Evolutionary conservation across 495 filamentous ascomycete species (phyloP).

Genomic region (Penicillium antarcticum): DNA sequence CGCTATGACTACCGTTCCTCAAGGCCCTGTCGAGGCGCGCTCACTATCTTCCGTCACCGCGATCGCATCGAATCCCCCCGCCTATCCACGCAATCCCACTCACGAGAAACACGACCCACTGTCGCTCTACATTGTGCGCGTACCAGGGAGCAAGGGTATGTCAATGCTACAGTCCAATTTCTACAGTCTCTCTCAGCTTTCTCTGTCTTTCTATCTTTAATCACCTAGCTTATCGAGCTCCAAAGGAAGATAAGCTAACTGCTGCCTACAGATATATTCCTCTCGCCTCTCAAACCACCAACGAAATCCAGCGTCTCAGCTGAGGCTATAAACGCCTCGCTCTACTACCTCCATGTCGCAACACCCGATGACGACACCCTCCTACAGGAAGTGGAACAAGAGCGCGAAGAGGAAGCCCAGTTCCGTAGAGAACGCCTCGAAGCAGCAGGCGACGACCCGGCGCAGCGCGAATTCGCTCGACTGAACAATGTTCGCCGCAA

Average conservation of each 20-base stretch:
- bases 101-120: conserved; percentile 62
- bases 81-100: conserved; percentile 73
- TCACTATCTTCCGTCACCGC: conserved; percentile 77
- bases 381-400: conserved; percentile 43
- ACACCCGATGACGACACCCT: conserved; percentile 55
- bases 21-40: conserved; percentile 65
- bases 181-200: not conserved
- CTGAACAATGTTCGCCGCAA: conserved; percentile 44
- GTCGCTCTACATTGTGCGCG: conserved; percentile 84
- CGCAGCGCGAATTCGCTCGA: conserved; percentile 29
- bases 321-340: conserved; percentile 78
- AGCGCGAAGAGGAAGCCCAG: conserved; percentile 42
- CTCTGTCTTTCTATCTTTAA: not conserved
- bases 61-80: conserved; percentile 81
- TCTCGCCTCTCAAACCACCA: conserved; percentile 86
- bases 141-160: conserved; percentile 84
- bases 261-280: conserved; percentile 69
- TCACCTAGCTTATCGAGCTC: conserved; percentile 2
- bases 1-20: conserved; percentile 18
- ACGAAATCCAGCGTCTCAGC: conserved; percentile 77
- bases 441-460: conserved; percentile 22
- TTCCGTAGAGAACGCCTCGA: conserved; percentile 38
- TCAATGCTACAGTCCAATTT: not conserved
- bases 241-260: conserved; percentile 15
- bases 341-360: conserved; percentile 89